Conservation (phyloP, 2,329 filamentous ascomycete genomes). For the Alternaria sp. region DNA sequence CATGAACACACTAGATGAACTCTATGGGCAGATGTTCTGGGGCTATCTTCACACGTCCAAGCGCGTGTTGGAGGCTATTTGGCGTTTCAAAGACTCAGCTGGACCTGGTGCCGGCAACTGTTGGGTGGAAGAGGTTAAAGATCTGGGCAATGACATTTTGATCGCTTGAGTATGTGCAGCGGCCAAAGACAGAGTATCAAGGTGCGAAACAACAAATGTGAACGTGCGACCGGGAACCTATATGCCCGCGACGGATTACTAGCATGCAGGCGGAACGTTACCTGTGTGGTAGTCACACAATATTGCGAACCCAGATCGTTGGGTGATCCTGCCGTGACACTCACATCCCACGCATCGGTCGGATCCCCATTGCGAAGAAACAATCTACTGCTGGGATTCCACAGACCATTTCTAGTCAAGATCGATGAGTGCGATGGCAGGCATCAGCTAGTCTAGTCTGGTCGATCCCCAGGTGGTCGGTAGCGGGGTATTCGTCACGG, state of each 20-base stretch:
- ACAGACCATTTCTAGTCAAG: not conserved
- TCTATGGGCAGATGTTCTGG: slow-evolving; percentile 47
- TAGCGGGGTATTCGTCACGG: not conserved
- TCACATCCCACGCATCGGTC: not conserved
- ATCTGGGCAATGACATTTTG: slow-evolving; percentile 39
- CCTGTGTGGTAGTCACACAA: not conserved
- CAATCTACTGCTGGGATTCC: not conserved
- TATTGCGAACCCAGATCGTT: no score
- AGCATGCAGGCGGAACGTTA: not conserved
- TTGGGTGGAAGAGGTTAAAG: slow-evolving; percentile 44
- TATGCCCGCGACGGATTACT: not conserved
- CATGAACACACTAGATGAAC: slow-evolving; percentile 51
- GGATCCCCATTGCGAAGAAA: not conserved
- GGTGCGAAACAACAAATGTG: not conserved
- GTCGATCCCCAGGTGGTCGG: not conserved
- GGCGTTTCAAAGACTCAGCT: slow-evolving; percentile 38
- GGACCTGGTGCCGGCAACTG: slow-evolving; percentile 32
- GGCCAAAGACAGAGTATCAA: not conserved
- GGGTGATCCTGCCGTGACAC: not conserved
- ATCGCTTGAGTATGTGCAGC: slow-evolving; percentile 32
- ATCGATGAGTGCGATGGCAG: not conserved
- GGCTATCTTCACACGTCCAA: slow-evolving; percentile 46
- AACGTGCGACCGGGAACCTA: not conserved
- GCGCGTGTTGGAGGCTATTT: slow-evolving; percentile 43
- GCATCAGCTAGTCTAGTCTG: not conserved